Evolutionary conservation across 306 rosid genomes (phyloP), one percentile per base, ranked within the genome.

Genomic region (Glycine tomentella): DNA sequence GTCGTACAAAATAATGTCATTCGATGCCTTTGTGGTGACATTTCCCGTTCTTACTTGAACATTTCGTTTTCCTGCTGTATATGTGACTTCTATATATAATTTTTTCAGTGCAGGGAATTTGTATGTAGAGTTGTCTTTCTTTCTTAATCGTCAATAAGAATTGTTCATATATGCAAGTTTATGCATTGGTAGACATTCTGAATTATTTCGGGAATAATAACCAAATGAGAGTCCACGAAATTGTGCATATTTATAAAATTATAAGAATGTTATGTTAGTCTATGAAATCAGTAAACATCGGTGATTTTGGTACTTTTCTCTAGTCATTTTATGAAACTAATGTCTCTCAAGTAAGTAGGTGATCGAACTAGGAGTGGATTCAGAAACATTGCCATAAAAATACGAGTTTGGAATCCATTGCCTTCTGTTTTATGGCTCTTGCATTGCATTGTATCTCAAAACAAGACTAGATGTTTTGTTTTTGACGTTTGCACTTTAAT

Each of bases 81-180:
- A 75, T 49, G 63, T 20, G 57, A 36, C 77, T 46, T 42, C 77
- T 46, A 42, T 12, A 44, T 14, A 31, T 66, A 20, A 81, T 44
- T n/a, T 58, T 40, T 67, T 53, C 25, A 49, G 73, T 59, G 66
- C 65, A 69, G 57, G 56, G 77, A 56, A 34, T 56, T 16, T 48
- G 65, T 46, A 36, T 1, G 49, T 15, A 72, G 40, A 36, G 40
- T 33, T 70, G 4, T 40, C 11, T 50, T 68, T 34, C 44, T 38
- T 38, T 34, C 31, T 25, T 25, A 25, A 25, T 25, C 31, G 40
- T 3, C 40, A 36, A 36, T 36, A 2, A 36, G 4, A 36, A 25
- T 25, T 36, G 40, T 36, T 36, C 40, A 36, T 36, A 36, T 36
- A 36, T 36, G 40, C 40, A 3, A 36, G 40, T 36, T 3, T 3